Base-by-base conservation (phyloP, 176 grass and related monocot genomes). In the Thinopyrum elongatum region DNA sequence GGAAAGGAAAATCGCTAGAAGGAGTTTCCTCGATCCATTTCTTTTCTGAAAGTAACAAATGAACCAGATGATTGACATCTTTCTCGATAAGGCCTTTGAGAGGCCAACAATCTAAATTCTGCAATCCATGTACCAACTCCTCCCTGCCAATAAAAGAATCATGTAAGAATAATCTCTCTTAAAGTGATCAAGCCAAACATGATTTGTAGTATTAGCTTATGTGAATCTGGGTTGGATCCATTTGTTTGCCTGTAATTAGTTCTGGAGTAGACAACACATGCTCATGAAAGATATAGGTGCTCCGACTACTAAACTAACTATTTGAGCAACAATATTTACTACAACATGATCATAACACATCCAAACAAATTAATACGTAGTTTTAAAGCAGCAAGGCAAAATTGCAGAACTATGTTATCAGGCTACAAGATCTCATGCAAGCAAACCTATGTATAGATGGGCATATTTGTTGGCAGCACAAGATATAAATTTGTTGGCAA, bases 21-120 rank as follows among this genome's bases (percentile, higher is more conserved):
- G 83, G 67, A 78, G 77, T 88, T 88, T 89, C 90, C 79, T 93
- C 80, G 51, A 95, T 70, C 93, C 93, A 95, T 92, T 92, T 95
- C 86, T 95, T 95, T 73, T 93, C 90, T 1, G 77, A 84, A 89
- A 93, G 77, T 79, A 95, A 82, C 65, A 90, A 77, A 91, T 89
- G 46, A 65, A 89, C 39, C 65, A 95, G 59, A 15, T 87, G 70
- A 80, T 76, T 53, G 65, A 87, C 66, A 87, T 95, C 83, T 65
- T 73, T 84, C 55, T 95, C 73, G 69, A 16, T 49, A 15, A 92
- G 80, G 83, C 75, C 80, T 89, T 64, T 91, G 51, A 95, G 84
- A 68, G 83, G 69, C 86, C 80, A 87, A 71, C 81, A 90, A 59
- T 89, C 86, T 65, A 90, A 73, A 68, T 82, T 90, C 53, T 67